Evolutionary conservation across 108 stramenopile species (phyloP).

Genomic region (Epipyxis sp.): DNA sequence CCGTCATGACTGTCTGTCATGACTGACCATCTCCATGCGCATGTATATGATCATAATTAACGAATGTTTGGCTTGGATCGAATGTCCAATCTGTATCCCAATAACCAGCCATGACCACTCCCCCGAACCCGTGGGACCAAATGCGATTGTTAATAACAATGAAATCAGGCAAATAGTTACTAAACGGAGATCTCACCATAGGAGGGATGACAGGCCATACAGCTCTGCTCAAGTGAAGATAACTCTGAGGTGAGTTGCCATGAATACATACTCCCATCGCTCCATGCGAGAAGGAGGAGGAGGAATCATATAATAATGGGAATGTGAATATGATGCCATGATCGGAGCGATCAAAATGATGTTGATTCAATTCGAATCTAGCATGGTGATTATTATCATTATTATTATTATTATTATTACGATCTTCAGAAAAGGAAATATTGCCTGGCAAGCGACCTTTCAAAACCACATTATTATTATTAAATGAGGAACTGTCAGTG

Average conservation of each 20-base stretch:
- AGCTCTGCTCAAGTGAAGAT: constrained; percentile 20
- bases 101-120: neutral
- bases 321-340: neutral
- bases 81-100: neutral
- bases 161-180: constrained; percentile 18
- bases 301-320: neutral
- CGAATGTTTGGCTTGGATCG: neutral
- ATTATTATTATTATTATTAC: too few relatives aligned
- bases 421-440: too few relatives aligned
- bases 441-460: too few relatives aligned
- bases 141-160: neutral
- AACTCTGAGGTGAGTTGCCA: neutral
- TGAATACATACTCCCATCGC: constrained; percentile 17
- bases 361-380: neutral
- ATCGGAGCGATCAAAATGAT: neutral
- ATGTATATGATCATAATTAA: too few relatives aligned
- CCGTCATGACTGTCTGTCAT: too few relatives aligned
- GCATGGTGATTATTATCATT: too few relatives aligned
- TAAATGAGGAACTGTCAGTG: too few relatives aligned
- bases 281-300: neutral
- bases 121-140: constrained; percentile 2
- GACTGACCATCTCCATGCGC: too few relatives aligned
- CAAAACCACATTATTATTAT: too few relatives aligned
- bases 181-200: constrained; percentile 24
- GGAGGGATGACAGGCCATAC: constrained; percentile 31